phyloP scores from a whole-genome alignment of 2,329 filamentous ascomycete species.

The Neocucurbitaria cava region DNA sequence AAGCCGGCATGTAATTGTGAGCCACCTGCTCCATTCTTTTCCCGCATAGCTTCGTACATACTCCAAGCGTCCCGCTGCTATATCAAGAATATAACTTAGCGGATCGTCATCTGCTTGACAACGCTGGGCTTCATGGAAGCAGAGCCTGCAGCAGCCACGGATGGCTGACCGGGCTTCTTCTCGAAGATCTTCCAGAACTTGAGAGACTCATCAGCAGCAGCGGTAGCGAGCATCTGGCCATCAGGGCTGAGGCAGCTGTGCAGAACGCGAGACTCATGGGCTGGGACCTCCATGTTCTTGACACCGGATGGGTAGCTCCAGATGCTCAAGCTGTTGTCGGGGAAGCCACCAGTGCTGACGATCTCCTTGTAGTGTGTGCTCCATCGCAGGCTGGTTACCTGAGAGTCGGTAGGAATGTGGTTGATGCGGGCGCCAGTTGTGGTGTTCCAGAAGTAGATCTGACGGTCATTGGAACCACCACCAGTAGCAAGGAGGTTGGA shows the following conservation, averaged over 20 bases:
- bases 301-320: conserved; percentile 98
- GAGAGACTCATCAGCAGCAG: conserved; percentile 92
- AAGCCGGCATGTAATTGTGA: conserved; percentile 38
- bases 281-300: conserved; percentile 96
- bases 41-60: background rate
- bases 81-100: conserved; percentile 29
- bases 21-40: conserved; percentile 21
- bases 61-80: background rate
- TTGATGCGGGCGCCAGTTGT: conserved; percentile 97
- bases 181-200: conserved; percentile 99
- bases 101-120: conserved; percentile 87
- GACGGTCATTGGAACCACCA: conserved; percentile 92
- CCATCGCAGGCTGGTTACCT: conserved; percentile 96
- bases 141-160: conserved; percentile 68
- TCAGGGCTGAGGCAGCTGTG: conserved; percentile 98
- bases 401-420: conserved; percentile 97
- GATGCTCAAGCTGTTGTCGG: conserved; percentile 98
- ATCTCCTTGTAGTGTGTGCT: conserved; percentile 98
- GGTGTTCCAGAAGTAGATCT: conserved; percentile 99
- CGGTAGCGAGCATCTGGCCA: conserved; percentile 96
- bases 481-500: conserved; percentile 95
- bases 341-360: conserved; percentile 95
- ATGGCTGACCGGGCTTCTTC: conserved; percentile 85
- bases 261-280: conserved; percentile 93
- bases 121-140: conserved; percentile 79